These are phyloP conservation scores for Alliaria petiolata DNA, from an alignment of 345 rosid species.

Conservation along the genomic window DNA sequence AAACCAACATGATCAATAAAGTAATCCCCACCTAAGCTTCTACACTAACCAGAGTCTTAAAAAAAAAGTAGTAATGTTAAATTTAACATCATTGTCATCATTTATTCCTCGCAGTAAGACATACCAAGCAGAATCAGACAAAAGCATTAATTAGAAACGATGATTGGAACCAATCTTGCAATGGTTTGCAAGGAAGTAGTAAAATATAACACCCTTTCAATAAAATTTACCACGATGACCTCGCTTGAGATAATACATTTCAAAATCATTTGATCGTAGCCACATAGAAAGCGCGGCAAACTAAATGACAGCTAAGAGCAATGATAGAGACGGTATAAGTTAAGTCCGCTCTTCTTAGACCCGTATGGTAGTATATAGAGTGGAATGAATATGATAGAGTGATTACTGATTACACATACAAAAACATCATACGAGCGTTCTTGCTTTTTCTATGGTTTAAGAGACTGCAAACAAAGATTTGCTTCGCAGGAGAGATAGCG, in stretches of 20 bases:
- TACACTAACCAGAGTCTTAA: neutral
- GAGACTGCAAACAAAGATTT: slow-evolving; percentile 27
- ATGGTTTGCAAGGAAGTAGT: neutral
- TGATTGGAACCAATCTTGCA: neutral
- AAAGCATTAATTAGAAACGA: neutral
- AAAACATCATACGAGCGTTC: neutral
- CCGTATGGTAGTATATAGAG: neutral
- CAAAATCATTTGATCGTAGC: slow-evolving; percentile 19
- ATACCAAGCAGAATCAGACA: neutral
- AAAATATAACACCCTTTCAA: neutral
- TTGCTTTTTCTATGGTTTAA: slow-evolving; percentile 13
- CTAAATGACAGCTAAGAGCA: slow-evolving; percentile 18
- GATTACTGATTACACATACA: slow-evolving; percentile 2
- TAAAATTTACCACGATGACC: too few relatives aligned
- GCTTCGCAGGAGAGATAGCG: slow-evolving; percentile 54
- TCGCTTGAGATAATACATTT: too few relatives aligned
- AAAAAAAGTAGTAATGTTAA: neutral
- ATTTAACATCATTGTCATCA: slow-evolving; percentile 5
- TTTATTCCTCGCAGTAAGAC: neutral
- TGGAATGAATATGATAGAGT: neutral
- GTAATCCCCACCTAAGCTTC: neutral
- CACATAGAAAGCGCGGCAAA: slow-evolving; percentile 27
- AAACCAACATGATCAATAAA: neutral
- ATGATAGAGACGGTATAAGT: neutral
- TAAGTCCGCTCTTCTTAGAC: neutral